Evolutionary conservation across 192 early-diverging fungal genomes (phyloP).

Genomic region (Spizellomyces punctatus): DNA sequence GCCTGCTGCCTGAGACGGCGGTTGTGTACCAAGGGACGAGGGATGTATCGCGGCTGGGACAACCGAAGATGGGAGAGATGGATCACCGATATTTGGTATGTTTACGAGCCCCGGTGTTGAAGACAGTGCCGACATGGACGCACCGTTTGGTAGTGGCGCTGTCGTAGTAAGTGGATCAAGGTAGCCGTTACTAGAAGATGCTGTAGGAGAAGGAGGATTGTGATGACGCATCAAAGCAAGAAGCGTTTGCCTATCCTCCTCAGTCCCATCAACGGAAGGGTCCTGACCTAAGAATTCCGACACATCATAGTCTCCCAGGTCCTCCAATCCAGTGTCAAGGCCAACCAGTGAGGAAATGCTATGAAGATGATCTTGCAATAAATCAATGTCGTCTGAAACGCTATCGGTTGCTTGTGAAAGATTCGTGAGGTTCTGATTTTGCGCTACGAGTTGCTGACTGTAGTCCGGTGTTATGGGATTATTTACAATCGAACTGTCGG

Average conservation of each 20-base stretch:
- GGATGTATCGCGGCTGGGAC: no score
- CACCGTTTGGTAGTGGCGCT: no score
- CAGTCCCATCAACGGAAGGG: constrained; percentile 6
- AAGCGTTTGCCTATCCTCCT: constrained; percentile 27
- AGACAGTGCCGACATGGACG: no score
- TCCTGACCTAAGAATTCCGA: constrained; percentile 1
- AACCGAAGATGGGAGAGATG: no score
- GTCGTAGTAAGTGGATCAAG: no score
- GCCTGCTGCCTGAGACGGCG: no score
- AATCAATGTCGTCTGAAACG: constrained; percentile 49
- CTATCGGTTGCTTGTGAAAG: constrained; percentile 15
- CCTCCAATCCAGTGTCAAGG: constrained; percentile 17
- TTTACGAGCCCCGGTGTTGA: no score
- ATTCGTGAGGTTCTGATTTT: constrained; percentile 14
- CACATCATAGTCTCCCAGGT: constrained; percentile 6
- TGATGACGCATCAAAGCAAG: constrained; percentile 16
- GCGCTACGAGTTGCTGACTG: constrained; percentile 17
- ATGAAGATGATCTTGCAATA: constrained; percentile 44
- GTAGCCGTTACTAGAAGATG: no score
- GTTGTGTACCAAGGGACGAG: no score
- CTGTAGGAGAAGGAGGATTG: not conserved
- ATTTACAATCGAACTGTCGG: not conserved
- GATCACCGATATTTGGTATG: no score
- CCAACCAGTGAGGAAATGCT: constrained; percentile 32
- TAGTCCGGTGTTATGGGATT: not conserved